Evolutionary conservation across 176 grass and related monocot species (phyloP), one percentile per base, ranked within the genome.

Genomic region (Eragrostis nindensis): DNA sequence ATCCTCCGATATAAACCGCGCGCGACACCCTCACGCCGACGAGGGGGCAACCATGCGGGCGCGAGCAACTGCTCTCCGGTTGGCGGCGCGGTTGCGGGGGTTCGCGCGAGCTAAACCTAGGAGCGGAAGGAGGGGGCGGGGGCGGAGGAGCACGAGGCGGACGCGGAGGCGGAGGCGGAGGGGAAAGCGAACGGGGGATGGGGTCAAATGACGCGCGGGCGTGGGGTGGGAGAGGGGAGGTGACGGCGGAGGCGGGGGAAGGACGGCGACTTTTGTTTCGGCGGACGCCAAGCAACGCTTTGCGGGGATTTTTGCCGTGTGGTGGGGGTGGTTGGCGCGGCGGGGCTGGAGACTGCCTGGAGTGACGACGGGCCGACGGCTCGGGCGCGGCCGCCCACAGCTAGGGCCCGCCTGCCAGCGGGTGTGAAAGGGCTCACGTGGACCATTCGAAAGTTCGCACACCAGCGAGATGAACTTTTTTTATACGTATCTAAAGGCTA

Each of bases 221-320:
- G 39, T 14, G 24, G 8, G 41, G 27, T 26, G 25, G 65, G 24
- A 40, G 19, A 19, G 21, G 8, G 56, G 13, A 78, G 80, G 77
- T 50, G 86, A 68, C 62, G 85, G 73, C 72, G 82, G 61, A 71
- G 74, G 80, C 39, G 19, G 62, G 72, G 66, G 40, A 19, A 32
- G 61, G 61, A 88, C 80, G 69, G 86, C 76, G 81, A 80, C 76
- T 89, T 84, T 53, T 74, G 68, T 67, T 78, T 87, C 66, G 79
- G 79, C 72, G 21, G 65, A 87, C 78, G 66, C 65, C 64, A 87
- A 87, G 71, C 72, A 42, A 68, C 66, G 71, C 59, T 16, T 52
- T 50, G 62, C 76, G 76, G 86, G 81, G 26, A 12, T 78, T n/a
- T n/a, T n/a, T 85, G 75, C 32, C 74, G 80, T 59, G 73, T 56